Percentiles rank a stretch among this genome's conserved stretches.
Conservation (phyloP, 2,329 filamentous ascomycete genomes). For the Aureobasidium sp. region DNA sequence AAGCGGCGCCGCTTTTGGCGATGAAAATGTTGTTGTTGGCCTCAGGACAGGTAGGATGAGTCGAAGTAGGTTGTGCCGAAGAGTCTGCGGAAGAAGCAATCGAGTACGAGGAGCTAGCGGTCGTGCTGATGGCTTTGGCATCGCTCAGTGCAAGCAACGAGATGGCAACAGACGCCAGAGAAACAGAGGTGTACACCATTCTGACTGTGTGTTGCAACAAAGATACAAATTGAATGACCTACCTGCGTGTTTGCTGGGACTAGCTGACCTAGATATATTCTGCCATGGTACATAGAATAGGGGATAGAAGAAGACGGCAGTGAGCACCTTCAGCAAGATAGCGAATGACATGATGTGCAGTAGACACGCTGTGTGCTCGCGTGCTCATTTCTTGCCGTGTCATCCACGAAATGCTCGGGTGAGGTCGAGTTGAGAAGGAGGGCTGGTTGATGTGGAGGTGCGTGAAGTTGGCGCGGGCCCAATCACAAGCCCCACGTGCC, state of each 20-base stretch:
- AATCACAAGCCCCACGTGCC: conserved; percentile 5
- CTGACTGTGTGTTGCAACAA: not conserved
- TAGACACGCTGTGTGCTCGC: not conserved
- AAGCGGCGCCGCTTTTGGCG: conserved; percentile 6
- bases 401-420: not conserved
- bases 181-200: not conserved
- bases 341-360: conserved; percentile 7
- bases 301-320: not conserved
- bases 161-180: conserved; percentile 1
- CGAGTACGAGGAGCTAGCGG: not conserved
- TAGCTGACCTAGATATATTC: not conserved
- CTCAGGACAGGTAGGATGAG: conserved; percentile 2
- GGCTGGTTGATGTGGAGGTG: not conserved
- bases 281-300: not conserved
- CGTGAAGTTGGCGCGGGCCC: not conserved
- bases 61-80: not conserved
- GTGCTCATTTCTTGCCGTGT: not conserved
- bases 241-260: not conserved
- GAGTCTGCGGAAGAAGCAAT: not conserved
- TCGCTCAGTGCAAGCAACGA: conserved; percentile 8
- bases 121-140: conserved; percentile 1
- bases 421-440: not conserved
- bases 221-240: not conserved
- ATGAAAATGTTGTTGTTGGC: conserved; percentile 9
- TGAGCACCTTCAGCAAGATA: not conserved